Conservation (phyloP, 345 rosid genomes). For the Mercurialis annua region DNA sequence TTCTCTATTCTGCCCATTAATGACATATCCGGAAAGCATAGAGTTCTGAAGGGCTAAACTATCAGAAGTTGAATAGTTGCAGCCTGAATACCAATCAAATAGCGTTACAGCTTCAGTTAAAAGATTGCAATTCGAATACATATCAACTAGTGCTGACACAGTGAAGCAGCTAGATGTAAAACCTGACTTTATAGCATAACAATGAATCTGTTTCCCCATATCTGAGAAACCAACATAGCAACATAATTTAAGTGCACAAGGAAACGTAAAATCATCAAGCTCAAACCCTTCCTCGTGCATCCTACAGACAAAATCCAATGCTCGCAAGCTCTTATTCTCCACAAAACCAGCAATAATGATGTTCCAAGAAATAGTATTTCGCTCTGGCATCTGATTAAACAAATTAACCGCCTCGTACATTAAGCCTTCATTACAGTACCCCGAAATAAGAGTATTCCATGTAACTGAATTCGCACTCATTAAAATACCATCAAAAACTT, state of each 20-base stretch:
- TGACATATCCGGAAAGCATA: constrained; percentile 57
- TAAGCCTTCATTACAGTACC: constrained; percentile 57
- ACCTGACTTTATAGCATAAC: constrained; percentile 53
- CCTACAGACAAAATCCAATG: constrained; percentile 44
- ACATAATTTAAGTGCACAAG: constrained; percentile 60
- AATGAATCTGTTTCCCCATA: constrained; percentile 56
- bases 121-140: constrained; percentile 58
- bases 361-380: constrained; percentile 63
- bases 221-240: constrained; percentile 37
- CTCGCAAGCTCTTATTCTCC: constrained; percentile 41
- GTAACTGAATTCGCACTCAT: constrained; percentile 41
- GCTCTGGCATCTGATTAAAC: constrained; percentile 48
- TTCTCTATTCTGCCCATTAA: constrained; percentile 37
- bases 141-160: constrained; percentile 58
- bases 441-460: constrained; percentile 71
- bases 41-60: constrained; percentile 56
- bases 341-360: constrained; percentile 64
- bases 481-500: constrained; percentile 37
- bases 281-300: constrained; percentile 59
- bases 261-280: constrained; percentile 63
- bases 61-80: constrained; percentile 5
- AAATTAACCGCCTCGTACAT: constrained; percentile 52
- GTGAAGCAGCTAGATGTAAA: constrained; percentile 45
- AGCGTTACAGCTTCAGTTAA: constrained; percentile 40
- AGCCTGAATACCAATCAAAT: constrained; percentile 26